Evolutionary conservation across 441 rosid species (phyloP).

Genomic region (Corymbia citriodora): DNA sequence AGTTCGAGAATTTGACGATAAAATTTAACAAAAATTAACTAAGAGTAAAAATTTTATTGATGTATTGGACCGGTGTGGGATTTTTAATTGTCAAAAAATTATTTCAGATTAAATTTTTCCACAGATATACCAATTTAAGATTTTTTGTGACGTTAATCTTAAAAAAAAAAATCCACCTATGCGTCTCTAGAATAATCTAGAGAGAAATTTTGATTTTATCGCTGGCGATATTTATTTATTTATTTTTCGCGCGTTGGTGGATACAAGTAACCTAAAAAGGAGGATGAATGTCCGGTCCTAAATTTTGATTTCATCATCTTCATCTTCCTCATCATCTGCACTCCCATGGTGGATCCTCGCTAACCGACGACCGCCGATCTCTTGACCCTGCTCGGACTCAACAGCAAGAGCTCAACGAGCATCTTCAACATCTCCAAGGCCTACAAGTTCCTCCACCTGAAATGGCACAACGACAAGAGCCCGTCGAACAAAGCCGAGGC

Average conservation of each 20-base stretch:
- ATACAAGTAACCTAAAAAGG: background rate
- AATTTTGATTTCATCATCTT: background rate
- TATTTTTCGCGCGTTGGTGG: background rate
- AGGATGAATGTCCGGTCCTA: background rate
- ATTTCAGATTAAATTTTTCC: too few species aligned
- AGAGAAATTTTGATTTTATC: background rate
- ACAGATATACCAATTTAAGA: too few species aligned
- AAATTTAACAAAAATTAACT: too few species aligned
- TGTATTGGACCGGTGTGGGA: too few species aligned
- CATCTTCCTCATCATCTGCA: background rate
- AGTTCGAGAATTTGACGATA: too few species aligned
- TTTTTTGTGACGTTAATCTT: too few species aligned
- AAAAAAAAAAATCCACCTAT: too few species aligned
- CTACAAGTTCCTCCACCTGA: conserved; percentile 50
- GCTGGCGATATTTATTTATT: background rate
- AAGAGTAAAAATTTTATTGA: too few species aligned
- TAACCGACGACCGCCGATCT: background rate
- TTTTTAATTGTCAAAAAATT: too few species aligned
- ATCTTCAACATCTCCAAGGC: conserved; percentile 39
- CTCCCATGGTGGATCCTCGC: background rate
- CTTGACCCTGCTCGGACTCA: background rate
- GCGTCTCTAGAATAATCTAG: background rate
- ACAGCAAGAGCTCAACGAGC: background rate
- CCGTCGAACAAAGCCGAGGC: conserved; percentile 29
- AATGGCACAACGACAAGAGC: conserved; percentile 31